Evolutionary conservation across 768 basidiomycete genomes (phyloP).

Genomic region (Chiua virens): DNA sequence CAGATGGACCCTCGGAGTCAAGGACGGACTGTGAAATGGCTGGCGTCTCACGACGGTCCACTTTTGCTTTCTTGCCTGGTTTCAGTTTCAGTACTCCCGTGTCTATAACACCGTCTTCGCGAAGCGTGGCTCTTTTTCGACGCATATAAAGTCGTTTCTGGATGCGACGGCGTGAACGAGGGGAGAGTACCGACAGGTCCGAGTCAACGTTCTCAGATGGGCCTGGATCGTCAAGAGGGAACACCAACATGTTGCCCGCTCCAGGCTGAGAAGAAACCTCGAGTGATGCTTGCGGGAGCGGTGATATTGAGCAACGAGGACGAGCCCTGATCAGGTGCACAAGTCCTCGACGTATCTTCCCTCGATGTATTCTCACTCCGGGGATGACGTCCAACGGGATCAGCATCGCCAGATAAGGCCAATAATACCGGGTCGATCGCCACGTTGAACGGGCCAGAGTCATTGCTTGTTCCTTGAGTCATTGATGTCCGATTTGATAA

Average conservation of each 20-base stretch:
- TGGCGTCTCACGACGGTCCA: background rate
- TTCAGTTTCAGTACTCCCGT: slow-evolving; percentile 32
- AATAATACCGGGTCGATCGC: slow-evolving; percentile 34
- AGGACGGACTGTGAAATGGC: slow-evolving; percentile 8
- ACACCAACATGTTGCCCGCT: background rate
- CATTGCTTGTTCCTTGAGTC: background rate
- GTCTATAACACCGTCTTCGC: slow-evolving; percentile 27
- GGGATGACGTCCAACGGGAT: background rate
- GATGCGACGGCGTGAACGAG: slow-evolving; percentile 52
- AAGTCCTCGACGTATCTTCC: too few relatives aligned
- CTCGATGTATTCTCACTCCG: background rate
- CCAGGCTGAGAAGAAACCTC: background rate
- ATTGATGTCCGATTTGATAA: background rate
- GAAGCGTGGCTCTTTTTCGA: slow-evolving; percentile 55
- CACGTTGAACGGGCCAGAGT: slow-evolving; percentile 3
- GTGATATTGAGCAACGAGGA: background rate
- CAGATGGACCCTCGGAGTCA: slow-evolving; percentile 6
- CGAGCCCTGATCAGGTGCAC: background rate
- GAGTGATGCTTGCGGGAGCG: background rate
- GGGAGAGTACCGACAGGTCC: slow-evolving; percentile 38
- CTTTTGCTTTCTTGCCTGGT: slow-evolving; percentile 34
- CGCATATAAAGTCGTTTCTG: slow-evolving; percentile 73
- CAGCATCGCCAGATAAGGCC: slow-evolving; percentile 21
- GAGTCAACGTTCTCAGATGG: slow-evolving; percentile 1
- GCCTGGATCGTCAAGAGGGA: background rate